These are phyloP conservation scores for Apiospora hydei DNA, from an alignment of 2,329 filamentous ascomycete species.

Conservation along the genomic window DNA sequence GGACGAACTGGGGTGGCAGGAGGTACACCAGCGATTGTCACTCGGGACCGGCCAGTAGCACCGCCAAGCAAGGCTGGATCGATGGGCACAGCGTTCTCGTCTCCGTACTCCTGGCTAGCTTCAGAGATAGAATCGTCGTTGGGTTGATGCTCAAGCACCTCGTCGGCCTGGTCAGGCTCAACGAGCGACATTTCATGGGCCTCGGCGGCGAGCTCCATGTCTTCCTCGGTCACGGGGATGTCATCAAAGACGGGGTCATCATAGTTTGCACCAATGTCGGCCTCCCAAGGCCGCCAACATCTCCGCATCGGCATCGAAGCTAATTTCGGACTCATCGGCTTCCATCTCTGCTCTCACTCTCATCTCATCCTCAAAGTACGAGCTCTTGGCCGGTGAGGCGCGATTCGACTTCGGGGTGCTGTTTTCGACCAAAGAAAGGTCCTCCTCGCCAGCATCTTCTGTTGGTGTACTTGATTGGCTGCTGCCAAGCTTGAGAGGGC, in stretches of 20 bases:
- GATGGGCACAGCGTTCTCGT: conserved; percentile 68
- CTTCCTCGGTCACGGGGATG: conserved; percentile 60
- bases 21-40: conserved; percentile 38
- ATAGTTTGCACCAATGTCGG: conserved; percentile 46
- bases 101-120: conserved; percentile 70
- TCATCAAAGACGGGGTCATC: conserved; percentile 52
- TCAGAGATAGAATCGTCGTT: conserved; percentile 63
- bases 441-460: conserved; percentile 33
- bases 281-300: conserved; percentile 45
- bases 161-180: conserved; percentile 51
- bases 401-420: conserved; percentile 36
- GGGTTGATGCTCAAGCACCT: conserved; percentile 41
- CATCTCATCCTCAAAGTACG: conserved; percentile 71
- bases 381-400: conserved; percentile 51
- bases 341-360: conserved; percentile 32
- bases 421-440: conserved; percentile 38
- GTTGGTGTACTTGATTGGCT: conserved; percentile 38
- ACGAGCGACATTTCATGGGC: conserved; percentile 67
- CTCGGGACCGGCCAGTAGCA: conserved; percentile 30
- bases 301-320: conserved; percentile 44
- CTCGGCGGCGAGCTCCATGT: conserved; percentile 63
- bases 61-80: conserved; percentile 54
- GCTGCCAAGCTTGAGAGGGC: conserved; percentile 53
- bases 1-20: conserved; percentile 64
- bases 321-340: conserved; percentile 31